Base-by-base conservation (phyloP, 306 rosid species). In the Prunus mongolica region DNA sequence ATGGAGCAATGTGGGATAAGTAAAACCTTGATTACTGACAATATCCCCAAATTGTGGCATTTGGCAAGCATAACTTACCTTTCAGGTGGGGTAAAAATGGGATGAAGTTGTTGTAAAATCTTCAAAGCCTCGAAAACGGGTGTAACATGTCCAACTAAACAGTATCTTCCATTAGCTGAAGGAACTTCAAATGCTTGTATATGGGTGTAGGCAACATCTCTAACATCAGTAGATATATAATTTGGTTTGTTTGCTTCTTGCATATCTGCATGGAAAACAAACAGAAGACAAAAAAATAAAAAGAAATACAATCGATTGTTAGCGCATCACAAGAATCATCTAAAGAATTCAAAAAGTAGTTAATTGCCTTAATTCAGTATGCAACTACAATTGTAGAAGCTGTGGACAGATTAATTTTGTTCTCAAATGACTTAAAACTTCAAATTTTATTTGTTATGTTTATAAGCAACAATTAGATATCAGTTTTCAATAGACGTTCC, bases 151-250 rank as follows among this genome's bases (percentile, higher is more conserved):
- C 60, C 73, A 76, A 66, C 78, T 12, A 81, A 12, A 54, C 77
- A 71, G 56, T 81, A 81, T 65, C 84, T 76, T 49, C 84, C 81
- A 70, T 27, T 71, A 30, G 81, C 80, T 46, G 74, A 64, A 65
- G 73, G 50, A 30, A n/a, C 50, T 56, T 79, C 82, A 46, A 73
- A 56, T 65, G 82, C 78, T 73, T 46, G 69, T 32, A 71, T 27
- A 81, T 81, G 84, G 9, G 84, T 69, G 2, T 2, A 27, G 19
- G 78, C 84, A 51, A 76, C 69, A 71, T 71, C 84, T 76, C 81
- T 81, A 56, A 81, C 84, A 76, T 81, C 84, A 28, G 22, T 27
- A 72, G 8, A 20, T 11, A 9, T 1, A 27, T 64, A 52, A 27
- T 5, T 67, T 11, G 19, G 1, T 45, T 12, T 18, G 10, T 70